Percentiles rank a stretch among this genome's conserved stretches.
These are phyloP conservation scores for Candida yuanshanica DNA, from an alignment of 805 yeast genomes.

Conservation along the genomic window DNA sequence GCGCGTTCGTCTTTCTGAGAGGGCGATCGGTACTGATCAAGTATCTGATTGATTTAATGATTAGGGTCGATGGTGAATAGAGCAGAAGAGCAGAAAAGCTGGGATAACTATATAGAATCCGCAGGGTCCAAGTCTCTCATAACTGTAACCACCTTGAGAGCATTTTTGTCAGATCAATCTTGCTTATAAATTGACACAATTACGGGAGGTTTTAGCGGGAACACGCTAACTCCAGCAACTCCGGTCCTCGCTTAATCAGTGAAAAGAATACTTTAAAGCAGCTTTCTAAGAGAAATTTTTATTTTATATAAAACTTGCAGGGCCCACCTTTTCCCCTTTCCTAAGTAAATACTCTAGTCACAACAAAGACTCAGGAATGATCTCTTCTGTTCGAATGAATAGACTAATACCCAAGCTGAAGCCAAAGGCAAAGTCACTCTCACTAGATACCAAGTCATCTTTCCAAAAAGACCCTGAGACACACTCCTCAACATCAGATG, in stretches of 20 bases:
- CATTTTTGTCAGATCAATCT: background rate
- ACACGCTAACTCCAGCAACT: background rate
- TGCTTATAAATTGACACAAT: background rate
- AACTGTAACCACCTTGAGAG: no score
- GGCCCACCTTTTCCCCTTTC: background rate
- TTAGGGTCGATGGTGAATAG: no score
- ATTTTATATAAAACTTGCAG: background rate
- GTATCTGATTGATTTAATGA: no score
- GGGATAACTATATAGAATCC: no score
- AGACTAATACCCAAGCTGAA: conserved; percentile 3
- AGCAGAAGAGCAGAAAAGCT: no score
- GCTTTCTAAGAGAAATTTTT: no score
- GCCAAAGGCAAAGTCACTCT: background rate
- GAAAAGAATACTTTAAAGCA: no score
- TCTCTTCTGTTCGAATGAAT: conserved; percentile 1
- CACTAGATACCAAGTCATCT: background rate
- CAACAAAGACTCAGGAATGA: background rate
- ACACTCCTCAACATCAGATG: background rate
- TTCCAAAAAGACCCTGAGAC: background rate
- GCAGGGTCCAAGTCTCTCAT: no score
- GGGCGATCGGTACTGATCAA: no score
- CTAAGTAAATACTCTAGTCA: background rate
- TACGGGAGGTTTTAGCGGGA: background rate
- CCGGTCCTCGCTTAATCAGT: background rate
- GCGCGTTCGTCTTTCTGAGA: no score